These are phyloP conservation scores for Nicotiana noctiflora DNA, from an alignment of 257 asterid species.

Conservation along the genomic window DNA sequence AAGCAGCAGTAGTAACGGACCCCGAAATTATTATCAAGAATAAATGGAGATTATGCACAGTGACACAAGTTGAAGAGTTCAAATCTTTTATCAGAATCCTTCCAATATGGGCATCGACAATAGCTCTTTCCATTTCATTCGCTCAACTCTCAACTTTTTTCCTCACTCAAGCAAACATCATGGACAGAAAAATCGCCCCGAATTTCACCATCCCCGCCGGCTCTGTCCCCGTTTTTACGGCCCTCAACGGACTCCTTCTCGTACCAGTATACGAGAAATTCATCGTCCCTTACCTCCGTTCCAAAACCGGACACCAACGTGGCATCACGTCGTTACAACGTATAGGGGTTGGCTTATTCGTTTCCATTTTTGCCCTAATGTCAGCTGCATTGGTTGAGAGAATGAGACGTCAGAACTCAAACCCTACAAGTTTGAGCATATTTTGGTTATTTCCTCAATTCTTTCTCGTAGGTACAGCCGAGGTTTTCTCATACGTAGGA, in stretches of 20 bases:
- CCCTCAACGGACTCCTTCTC: conserved; percentile 49
- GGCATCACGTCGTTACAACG: conserved; percentile 68
- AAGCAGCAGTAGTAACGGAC: conserved; percentile 48
- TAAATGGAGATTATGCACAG: conserved; percentile 56
- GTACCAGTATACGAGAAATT: conserved; percentile 63
- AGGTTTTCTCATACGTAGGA: conserved; percentile 72
- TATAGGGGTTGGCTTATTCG: conserved; percentile 59
- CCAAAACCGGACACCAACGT: conserved; percentile 49
- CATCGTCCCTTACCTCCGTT: conserved; percentile 47
- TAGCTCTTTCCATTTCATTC: conserved; percentile 66
- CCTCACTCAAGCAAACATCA: conserved; percentile 50
- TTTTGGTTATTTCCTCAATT: conserved; percentile 77
- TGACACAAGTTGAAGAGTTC: conserved; percentile 72
- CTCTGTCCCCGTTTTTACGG: conserved; percentile 55
- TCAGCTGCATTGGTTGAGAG: conserved; percentile 64
- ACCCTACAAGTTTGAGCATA: conserved; percentile 24
- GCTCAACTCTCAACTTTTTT: conserved; percentile 71
- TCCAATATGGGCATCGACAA: conserved; percentile 66
- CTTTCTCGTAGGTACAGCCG: conserved; percentile 57
- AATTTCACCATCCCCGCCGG: conserved; percentile 46
- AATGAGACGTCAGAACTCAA: conserved; percentile 23
- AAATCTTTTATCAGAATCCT: conserved; percentile 53
- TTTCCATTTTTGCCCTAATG: conserved; percentile 55
- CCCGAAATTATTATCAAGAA: conserved; percentile 21
- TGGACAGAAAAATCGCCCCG: conserved; percentile 39